Evolutionary conservation across 2,329 filamentous ascomycete species (phyloP), one percentile per base, ranked within the genome.

Genomic region (Colletotrichum zoysiae): DNA sequence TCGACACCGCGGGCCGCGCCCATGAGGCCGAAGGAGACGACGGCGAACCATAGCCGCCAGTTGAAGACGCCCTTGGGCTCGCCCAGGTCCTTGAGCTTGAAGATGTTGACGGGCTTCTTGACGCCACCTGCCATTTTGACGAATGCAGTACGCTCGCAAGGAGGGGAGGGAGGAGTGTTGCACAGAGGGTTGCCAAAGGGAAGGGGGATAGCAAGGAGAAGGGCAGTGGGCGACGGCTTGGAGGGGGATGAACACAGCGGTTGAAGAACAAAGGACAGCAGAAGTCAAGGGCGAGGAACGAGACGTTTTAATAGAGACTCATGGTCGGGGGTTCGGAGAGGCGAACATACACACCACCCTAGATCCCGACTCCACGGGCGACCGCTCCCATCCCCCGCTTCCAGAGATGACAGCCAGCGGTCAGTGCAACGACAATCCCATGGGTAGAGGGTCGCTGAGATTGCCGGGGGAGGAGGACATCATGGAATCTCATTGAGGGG

Each of bases 1-100:
- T 95, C 93, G n/a, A 95, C 84, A 76, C 93, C 93, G 70, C 93
- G 88, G 51, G 92, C 92, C 3, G 93, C 92, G 66, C 93, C 93
- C 81, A 95, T 89, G 46, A 95, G 86, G 59, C 90, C 91, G 74
- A 94, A 94, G 5, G 89, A 91, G 74, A 93, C 78, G 66, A 95
- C 91, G 53, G 92, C 90, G 80, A 93, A 93, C 91, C 92, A 94
- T 73, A 95, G 85, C 56, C 89, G 86, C 92, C 92, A 94, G 82
- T 95, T 95, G 79, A 94, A 89, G 73, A 91, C 87, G 77, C 92
- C 89, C 67, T 87, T 86, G 5, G 93, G 93, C 72, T 93, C 92
- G 70, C 88, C 88, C 60, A 90, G 84, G 73, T 92, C 80, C 77
- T 89, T 86, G 73, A 91, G 81, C 76, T 85, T 87, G 83, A 93